Evolutionary conservation across 2,329 filamentous ascomycete species (phyloP), one percentile per base, ranked within the genome.

Genomic region (Phyllosticta citrichinensis): DNA sequence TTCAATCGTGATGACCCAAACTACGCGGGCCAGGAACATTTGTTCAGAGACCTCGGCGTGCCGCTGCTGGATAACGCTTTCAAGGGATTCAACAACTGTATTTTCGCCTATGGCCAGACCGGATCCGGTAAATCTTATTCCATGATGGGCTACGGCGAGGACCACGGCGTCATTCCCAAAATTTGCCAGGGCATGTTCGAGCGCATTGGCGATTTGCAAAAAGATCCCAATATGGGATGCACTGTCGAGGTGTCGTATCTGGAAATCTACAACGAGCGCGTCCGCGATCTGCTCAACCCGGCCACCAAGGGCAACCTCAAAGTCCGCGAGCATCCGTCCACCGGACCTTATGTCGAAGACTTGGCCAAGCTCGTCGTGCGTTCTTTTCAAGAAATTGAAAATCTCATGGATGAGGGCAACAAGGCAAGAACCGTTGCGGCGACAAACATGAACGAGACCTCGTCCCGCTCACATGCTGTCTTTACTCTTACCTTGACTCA

Each of bases 371-470:
- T 99, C 63, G 90, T 94, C 1, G 94, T 99, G 51, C 85, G 91
- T 67, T 93, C 91, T 63, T 97, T 99, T 72, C 82, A 87, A 60
- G 95, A 99, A 72, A 97, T 99, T 66, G 94, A 99, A 70, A 87
- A 97, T 71, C 78, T 99, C 68, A 99, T 99, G 94, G 94, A 99
- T 71, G 93, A 97, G 76, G 94, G 94, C 69, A 99, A 99, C 80
- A 99, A 99, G 77, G 94, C 94, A 35, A 84, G 94, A 80, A 99
- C 94, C 0, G 94, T 99, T 50, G 94, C 94, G 2, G 94, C 94
- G 8, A 99, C 94, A 50, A 99, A 97, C 82, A 99, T 99, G 94
- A 99, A 99, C 80, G 94, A 97, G 76, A 99, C 95, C 0, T 97
- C 91, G 63, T 96, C 91, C 83, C 87, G 94, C 80, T 97, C 93